Percentiles rank a stretch among this genome's conserved stretches.
Conservation (phyloP, 2,329 filamentous ascomycete species). For the Bipolaris zeicola region DNA sequence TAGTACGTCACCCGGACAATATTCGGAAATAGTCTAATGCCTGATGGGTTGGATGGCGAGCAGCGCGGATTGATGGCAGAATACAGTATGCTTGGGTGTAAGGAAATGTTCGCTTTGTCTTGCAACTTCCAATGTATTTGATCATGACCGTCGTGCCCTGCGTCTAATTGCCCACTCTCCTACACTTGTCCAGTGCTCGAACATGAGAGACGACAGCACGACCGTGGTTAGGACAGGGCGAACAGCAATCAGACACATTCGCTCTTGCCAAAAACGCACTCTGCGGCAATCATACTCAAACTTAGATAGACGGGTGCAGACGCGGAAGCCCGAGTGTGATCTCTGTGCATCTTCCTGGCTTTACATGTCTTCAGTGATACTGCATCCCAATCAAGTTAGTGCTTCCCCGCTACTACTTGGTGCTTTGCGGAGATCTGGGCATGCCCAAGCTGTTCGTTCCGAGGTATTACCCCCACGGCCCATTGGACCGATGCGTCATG, state of each 20-base stretch:
- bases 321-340: neutral
- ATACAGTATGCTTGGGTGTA: neutral
- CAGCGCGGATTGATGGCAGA: neutral
- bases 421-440: conserved; percentile 12
- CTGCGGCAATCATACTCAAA: too few relatives aligned
- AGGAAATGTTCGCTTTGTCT: neutral
- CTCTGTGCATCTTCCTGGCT: neutral
- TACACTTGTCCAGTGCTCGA: too few relatives aligned
- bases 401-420: conserved; percentile 3
- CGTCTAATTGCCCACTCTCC: too few relatives aligned
- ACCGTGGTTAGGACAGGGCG: too few relatives aligned
- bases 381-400: conserved; percentile 7
- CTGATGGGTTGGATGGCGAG: neutral
- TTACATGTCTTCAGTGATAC: neutral
- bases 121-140: neutral
- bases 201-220: too few relatives aligned
- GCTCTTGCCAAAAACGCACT: too few relatives aligned
- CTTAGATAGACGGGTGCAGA: neutral
- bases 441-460: conserved; percentile 8
- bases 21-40: neutral
- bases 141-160: neutral
- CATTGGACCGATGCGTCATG: conserved; percentile 12
- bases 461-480: conserved; percentile 10
- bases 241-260: too few relatives aligned
- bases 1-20: conserved; percentile 4